A percentile compares a stretch with the other conserved stretches of the same genome.
Evolutionary conservation across 805 yeast genomes (phyloP).

Genomic region (Saccharomycopsis synnaedendra): DNA sequence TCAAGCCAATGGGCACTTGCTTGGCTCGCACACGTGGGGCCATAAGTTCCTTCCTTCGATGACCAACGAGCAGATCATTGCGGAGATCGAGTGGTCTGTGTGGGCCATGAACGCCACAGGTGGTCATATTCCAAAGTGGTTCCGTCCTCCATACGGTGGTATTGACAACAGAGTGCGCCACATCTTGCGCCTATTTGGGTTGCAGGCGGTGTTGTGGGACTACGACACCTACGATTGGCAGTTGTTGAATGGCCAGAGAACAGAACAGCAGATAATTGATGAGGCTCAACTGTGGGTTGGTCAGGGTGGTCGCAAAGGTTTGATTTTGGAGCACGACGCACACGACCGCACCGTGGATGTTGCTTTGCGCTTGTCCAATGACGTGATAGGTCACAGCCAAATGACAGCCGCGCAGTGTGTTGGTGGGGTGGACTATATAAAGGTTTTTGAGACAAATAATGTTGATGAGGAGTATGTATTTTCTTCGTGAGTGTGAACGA

Average conservation of each 20-base stretch:
- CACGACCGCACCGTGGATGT: constrained; percentile 52
- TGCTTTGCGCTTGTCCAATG: constrained; percentile 45
- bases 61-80: constrained; percentile 69
- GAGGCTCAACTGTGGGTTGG: constrained; percentile 46
- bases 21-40: constrained; percentile 90
- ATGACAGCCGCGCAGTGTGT: constrained; percentile 73
- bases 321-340: constrained; percentile 84
- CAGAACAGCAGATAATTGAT: constrained; percentile 38
- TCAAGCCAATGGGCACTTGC: constrained; percentile 54
- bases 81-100: constrained; percentile 88
- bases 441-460: constrained; percentile 17
- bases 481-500: no score
- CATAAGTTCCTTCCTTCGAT: constrained; percentile 76
- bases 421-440: constrained; percentile 52
- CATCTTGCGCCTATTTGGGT: constrained; percentile 73
- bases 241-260: constrained; percentile 39
- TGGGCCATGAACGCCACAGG: constrained; percentile 98
- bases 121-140: constrained; percentile 79
- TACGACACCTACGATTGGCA: constrained; percentile 89
- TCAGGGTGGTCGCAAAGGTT: constrained; percentile 31
- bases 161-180: constrained; percentile 77
- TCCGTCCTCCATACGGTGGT: constrained; percentile 96
- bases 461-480: background rate
- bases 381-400: constrained; percentile 48
- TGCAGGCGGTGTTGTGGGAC: constrained; percentile 87